A percentile compares a stretch with the other conserved stretches of the same genome.
phyloP scores from a whole-genome alignment of 163 green algal species.

The Volvox carteri region DNA sequence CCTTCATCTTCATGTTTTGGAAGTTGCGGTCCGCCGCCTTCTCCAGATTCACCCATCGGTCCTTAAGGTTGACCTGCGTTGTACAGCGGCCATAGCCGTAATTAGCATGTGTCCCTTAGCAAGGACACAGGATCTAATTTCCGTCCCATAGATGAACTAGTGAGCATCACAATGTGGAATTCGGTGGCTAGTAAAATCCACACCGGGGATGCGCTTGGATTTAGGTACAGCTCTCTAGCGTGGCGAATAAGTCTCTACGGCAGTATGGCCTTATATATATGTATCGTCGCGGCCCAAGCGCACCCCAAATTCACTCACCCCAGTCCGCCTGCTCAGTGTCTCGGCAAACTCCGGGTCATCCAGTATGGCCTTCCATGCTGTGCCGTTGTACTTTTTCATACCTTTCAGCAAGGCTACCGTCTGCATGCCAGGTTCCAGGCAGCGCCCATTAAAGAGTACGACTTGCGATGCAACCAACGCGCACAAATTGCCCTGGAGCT shows the following conservation, averaged over 20 bases:
- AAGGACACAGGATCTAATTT: not conserved
- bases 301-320: not conserved
- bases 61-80: conserved; percentile 7
- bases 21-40: not conserved
- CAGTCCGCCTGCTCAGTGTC: not conserved
- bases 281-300: too few species aligned
- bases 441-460: too few species aligned
- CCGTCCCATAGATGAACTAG: not conserved
- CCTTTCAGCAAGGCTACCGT: not conserved
- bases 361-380: not conserved
- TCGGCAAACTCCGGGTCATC: not conserved
- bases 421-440: not conserved
- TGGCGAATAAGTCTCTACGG: too few species aligned
- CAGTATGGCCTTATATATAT: too few species aligned
- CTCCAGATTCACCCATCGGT: not conserved
- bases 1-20: not conserved
- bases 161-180: too few species aligned
- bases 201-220: too few species aligned
- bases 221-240: too few species aligned
- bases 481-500: too few species aligned
- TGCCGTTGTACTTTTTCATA: not conserved
- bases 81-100: not conserved
- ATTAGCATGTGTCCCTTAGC: not conserved
- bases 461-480: too few species aligned
- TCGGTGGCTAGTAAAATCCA: too few species aligned